Conservation (phyloP, 306 rosid genomes). For the Erythrophleum fordii region DNA sequence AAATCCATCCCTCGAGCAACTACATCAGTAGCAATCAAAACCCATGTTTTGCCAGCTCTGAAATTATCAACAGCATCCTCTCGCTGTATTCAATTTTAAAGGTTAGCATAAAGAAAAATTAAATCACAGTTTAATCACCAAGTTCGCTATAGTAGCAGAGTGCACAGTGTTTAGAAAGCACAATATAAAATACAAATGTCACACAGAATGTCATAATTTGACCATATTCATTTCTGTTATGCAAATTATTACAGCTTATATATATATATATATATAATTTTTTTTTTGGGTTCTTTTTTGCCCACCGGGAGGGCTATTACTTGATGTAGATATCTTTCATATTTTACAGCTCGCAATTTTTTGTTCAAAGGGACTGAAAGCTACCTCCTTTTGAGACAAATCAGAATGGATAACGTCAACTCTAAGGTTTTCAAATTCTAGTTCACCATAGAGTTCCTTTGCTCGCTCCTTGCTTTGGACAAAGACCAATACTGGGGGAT, state of each 20-base stretch:
- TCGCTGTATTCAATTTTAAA: constrained; percentile 61
- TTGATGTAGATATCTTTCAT: constrained; percentile 12
- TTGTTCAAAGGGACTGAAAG: constrained; percentile 38
- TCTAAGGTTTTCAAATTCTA: constrained; percentile 73
- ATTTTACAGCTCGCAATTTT: constrained; percentile 14
- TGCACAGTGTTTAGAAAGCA: constrained; percentile 17
- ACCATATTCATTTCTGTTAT: constrained; percentile 14
- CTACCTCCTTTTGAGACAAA: constrained; percentile 77
- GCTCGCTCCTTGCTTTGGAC: constrained; percentile 99
- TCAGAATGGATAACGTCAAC: constrained; percentile 91
- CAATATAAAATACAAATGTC: constrained; percentile 4
- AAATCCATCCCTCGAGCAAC: constrained; percentile 99
- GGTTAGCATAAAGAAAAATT: constrained; percentile 20
- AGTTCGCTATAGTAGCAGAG: not conserved
- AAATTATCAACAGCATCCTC: constrained; percentile 85
- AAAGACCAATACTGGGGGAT: constrained; percentile 90
- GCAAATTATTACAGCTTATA: not conserved
- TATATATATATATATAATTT: too few species aligned
- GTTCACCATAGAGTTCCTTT: constrained; percentile 80
- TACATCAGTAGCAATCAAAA: constrained; percentile 93
- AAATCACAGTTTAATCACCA: constrained; percentile 20
- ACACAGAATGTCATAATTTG: not conserved
- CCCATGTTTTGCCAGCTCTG: constrained; percentile 97
- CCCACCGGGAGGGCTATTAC: not conserved
- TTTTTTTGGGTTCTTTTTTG: too few species aligned